Evolutionary conservation across 768 basidiomycete species (phyloP).

Genomic region (Stropharia rugosoannulata): DNA sequence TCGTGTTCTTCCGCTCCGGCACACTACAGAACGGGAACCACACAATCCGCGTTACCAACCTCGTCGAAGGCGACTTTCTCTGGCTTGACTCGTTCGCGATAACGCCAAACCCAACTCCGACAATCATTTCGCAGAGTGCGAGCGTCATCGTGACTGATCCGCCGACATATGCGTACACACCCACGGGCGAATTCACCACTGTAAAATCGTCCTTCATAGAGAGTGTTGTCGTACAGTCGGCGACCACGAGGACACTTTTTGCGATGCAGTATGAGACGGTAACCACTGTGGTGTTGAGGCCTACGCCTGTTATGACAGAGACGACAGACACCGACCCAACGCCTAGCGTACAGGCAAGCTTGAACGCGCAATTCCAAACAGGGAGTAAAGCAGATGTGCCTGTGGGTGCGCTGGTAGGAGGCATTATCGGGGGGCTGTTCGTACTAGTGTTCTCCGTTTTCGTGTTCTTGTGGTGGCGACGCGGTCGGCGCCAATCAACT

Average conservation of each 20-base stretch:
- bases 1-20: constrained; percentile 8
- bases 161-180: no score
- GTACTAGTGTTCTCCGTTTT: background rate
- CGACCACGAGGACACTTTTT: background rate
- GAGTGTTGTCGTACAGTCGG: background rate
- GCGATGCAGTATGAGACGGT: background rate
- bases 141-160: background rate
- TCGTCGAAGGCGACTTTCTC: constrained; percentile 7
- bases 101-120: background rate
- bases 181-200: background rate
- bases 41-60: constrained; percentile 1
- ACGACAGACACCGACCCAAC: background rate
- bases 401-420: background rate
- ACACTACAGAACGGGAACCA: constrained; percentile 5
- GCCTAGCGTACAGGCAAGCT: background rate
- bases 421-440: background rate
- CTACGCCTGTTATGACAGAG: background rate
- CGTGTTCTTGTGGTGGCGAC: background rate
- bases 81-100: constrained; percentile 9
- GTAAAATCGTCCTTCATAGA: background rate
- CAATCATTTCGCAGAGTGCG: background rate
- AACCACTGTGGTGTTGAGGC: background rate
- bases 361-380: background rate
- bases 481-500: background rate
- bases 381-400: background rate